Base-by-base conservation (phyloP, 768 basidiomycete genomes). In the Suillus tomentosus region DNA sequence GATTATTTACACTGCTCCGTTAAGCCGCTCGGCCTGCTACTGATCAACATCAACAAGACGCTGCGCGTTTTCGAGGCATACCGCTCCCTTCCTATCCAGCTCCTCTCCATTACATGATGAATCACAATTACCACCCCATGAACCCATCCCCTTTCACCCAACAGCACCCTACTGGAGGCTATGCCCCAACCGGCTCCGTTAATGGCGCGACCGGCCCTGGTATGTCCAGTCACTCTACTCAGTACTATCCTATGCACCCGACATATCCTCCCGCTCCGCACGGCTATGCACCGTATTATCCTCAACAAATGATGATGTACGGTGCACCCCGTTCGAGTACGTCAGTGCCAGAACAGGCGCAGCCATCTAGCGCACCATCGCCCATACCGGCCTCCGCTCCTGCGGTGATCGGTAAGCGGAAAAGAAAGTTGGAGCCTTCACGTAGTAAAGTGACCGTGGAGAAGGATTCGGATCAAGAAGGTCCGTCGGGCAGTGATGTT, bases 231-330 rank as follows among this genome's bases (percentile, higher is more conserved):
- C 82, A 77, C 50, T 75, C 80, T 8, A 70, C 74, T 54, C 80
- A 75, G 70, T 87, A 89, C 74, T 88, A 88, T 71, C 79, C 84
- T 31, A 81, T 88, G 73, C 85, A 82, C 65, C 83, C 85, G 17
- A 74, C 81, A 36, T 88, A 87, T 71, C 74, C 74, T 58, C 75
- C 68, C 34, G 73, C 70, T 53, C 80, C 69, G n/a, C 79, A 80
- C 56, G 74, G 75, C 48, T 80, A 80, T 70, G 79, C 86, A 1
- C 83, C 86, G 63, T 90, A 90, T 74, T 80, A 81, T 71, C 66
- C 76, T 9, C 78, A 80, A 61, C 87, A 87, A 65, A 86, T 90
- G 83, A 82, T 90, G 80, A 86, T 91, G 82, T 91, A 90, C 68
- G 81, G 82, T 9, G 69, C 77, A 39, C 77, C 81, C 14, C 79